A percentile compares a stretch with the other conserved stretches of the same genome.
phyloP scores from a whole-genome alignment of 2,329 filamentous ascomycete species.

The Sporothrix pallida region DNA sequence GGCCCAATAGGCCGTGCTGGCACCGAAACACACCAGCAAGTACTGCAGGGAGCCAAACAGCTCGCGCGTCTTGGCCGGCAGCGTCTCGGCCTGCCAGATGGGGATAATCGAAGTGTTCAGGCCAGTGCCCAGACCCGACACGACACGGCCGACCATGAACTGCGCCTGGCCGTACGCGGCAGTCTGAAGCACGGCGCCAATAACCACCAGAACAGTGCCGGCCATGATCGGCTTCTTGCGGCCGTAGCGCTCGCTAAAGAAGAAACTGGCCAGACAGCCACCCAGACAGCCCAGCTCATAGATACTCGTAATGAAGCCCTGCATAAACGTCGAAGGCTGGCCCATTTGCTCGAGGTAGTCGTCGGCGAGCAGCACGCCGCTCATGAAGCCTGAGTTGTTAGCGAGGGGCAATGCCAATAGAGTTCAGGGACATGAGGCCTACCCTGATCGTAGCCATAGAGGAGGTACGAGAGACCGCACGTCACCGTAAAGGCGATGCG shows the following conservation, averaged over 20 bases:
- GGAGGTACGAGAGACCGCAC: conserved; percentile 42
- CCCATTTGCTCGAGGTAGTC: conserved; percentile 40
- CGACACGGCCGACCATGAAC: conserved; percentile 49
- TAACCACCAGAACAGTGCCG: conserved; percentile 38
- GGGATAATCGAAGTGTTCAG: conserved; percentile 52
- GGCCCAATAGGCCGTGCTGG: conserved; percentile 53
- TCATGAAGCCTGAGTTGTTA: conserved; percentile 41
- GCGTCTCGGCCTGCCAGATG: conserved; percentile 46
- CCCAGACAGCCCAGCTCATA: conserved; percentile 40
- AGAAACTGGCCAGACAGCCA: conserved; percentile 38
- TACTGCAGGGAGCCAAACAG: conserved; percentile 49
- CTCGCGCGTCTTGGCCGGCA: conserved; percentile 43
- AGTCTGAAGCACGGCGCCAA: conserved; percentile 34
- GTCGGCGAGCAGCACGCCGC: conserved; percentile 42
- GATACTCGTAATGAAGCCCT: conserved; percentile 38
- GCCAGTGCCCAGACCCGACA: conserved; percentile 53
- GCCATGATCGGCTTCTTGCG: conserved; percentile 38
- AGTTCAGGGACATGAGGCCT: neutral
- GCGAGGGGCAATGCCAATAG: neutral
- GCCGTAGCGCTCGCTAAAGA: conserved; percentile 39
- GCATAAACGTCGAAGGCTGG: conserved; percentile 28
- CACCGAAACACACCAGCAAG: conserved; percentile 52
- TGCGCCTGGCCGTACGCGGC: conserved; percentile 43
- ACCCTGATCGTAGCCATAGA: conserved; percentile 55
- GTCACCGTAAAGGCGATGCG: conserved; percentile 27